These are phyloP conservation scores for Xylaria nigripes DNA, from an alignment of 495 filamentous ascomycete species.

Conservation along the genomic window DNA sequence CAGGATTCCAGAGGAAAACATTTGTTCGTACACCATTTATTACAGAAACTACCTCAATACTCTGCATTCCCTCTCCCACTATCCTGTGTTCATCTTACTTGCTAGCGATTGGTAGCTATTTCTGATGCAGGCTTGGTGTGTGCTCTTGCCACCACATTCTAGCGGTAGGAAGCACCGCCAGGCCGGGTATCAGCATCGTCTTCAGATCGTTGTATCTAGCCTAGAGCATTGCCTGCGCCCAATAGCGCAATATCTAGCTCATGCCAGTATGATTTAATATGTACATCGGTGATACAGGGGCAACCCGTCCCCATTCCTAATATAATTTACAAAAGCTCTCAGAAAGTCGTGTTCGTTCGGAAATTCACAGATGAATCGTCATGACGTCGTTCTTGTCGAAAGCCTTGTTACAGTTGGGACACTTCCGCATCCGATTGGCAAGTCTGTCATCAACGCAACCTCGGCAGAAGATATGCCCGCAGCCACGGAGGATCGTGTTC, in stretches of 20 bases:
- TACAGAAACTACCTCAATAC: background rate
- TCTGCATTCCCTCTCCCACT: background rate
- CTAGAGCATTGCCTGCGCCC: background rate
- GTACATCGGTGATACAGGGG: constrained; percentile 22
- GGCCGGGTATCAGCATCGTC: constrained; percentile 1
- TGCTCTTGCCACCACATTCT: background rate
- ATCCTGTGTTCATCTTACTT: constrained; percentile 7
- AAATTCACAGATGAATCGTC: constrained; percentile 46
- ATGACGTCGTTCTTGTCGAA: constrained; percentile 87
- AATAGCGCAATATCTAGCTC: background rate
- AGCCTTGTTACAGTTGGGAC: constrained; percentile 80
- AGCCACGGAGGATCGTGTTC: constrained; percentile 83
- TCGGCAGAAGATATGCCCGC: constrained; percentile 93
- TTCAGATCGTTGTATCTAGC: background rate
- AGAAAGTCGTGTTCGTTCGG: background rate
- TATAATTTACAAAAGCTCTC: constrained; percentile 20
- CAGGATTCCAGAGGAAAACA: background rate
- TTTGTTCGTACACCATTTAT: background rate
- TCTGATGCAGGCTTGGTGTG: background rate
- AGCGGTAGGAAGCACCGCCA: background rate
- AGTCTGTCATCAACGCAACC: constrained; percentile 82
- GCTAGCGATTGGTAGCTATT: background rate
- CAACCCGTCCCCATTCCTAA: constrained; percentile 9
- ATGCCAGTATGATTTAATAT: constrained; percentile 5
- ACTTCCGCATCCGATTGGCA: constrained; percentile 82